These are phyloP conservation scores for Penicillium subrubescens DNA, from an alignment of 495 filamentous ascomycete species.

Conservation along the genomic window DNA sequence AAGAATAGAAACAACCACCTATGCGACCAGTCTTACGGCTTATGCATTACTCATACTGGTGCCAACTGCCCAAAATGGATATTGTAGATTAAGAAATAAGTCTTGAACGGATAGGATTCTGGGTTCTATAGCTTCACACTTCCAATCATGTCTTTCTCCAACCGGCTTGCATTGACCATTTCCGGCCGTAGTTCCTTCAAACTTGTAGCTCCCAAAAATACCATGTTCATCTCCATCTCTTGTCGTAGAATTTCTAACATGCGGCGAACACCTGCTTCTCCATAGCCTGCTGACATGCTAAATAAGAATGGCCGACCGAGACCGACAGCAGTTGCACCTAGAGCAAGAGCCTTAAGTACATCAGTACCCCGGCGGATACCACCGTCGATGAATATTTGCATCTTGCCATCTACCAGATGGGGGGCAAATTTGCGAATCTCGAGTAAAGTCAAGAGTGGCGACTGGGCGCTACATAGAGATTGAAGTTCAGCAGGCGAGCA, in stretches of 20 bases:
- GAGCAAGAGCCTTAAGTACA: constrained; percentile 83
- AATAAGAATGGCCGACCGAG: constrained; percentile 85
- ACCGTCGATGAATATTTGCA: constrained; percentile 84
- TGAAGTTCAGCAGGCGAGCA: constrained; percentile 10
- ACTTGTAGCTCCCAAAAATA: constrained; percentile 34
- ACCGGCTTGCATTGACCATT: constrained; percentile 39
- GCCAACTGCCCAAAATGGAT: no score
- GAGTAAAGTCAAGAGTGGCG: constrained; percentile 65
- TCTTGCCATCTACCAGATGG: constrained; percentile 54
- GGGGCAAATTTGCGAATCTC: constrained; percentile 73
- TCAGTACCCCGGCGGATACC: constrained; percentile 83
- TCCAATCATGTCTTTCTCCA: constrained; percentile 40
- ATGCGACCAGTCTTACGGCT: no score
- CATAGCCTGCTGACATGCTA: constrained; percentile 68
- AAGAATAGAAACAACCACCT: no score
- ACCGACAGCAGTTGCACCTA: constrained; percentile 83
- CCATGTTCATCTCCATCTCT: constrained; percentile 46
- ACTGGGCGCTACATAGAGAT: constrained; percentile 70
- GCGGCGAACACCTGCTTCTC: constrained; percentile 35
- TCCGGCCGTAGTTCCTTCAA: constrained; percentile 32
- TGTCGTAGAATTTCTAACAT: constrained; percentile 38
- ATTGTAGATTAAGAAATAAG: no score
- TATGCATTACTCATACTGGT: no score
- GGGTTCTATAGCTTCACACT: constrained; percentile 35
- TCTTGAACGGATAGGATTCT: no score